A percentile compares a stretch with the other conserved stretches of the same genome.
Conservation (phyloP, 2,329 filamentous ascomycete genomes). For the Cercospora citrullina region DNA sequence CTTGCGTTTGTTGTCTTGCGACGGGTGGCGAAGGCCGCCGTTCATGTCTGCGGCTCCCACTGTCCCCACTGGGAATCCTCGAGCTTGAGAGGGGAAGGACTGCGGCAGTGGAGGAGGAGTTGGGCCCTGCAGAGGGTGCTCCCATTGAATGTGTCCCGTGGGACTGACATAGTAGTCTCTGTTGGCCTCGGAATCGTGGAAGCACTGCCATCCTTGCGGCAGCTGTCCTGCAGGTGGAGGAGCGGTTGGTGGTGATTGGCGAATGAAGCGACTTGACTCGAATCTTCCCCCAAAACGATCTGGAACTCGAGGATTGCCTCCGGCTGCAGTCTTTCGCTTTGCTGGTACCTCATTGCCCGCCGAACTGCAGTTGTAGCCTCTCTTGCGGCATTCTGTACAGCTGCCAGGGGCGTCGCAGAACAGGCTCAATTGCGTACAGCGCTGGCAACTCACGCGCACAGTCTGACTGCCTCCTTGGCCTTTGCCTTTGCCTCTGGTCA, state of each 20-base stretch:
- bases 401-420: neutral
- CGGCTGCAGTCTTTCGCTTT: neutral
- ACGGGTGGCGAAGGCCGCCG: neutral
- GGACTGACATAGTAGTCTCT: neutral
- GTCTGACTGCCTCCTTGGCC: neutral
- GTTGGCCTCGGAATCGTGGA: neutral
- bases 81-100: neutral
- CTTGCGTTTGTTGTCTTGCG: neutral
- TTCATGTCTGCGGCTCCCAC: neutral
- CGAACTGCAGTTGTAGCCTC: neutral
- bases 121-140: neutral
- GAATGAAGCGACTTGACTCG: neutral
- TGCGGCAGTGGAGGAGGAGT: neutral
- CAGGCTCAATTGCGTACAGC: neutral
- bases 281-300: neutral
- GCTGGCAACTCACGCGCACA: neutral
- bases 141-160: neutral
- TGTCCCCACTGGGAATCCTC: neutral
- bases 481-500: neutral
- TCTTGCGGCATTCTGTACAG: neutral
- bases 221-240: neutral
- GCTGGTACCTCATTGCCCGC: neutral
- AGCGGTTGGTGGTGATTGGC: neutral
- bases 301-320: neutral
- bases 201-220: neutral